phyloP scores from a whole-genome alignment of 1,284 basidiomycete species.

The Retiboletus flavoniger region DNA sequence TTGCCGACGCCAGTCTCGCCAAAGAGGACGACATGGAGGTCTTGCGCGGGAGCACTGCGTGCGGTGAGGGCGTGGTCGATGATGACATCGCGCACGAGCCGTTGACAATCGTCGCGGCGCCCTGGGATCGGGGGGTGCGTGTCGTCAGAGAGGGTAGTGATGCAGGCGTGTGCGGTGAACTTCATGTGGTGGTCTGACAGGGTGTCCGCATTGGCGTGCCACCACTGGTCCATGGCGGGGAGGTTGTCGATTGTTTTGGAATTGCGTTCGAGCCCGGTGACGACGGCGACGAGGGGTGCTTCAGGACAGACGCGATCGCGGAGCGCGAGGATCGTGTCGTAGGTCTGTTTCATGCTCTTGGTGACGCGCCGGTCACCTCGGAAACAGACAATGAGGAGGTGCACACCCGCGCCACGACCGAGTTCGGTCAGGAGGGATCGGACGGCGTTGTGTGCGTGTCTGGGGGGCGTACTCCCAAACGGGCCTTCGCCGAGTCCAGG shows the following conservation, averaged over 20 bases:
- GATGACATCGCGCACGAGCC: constrained; percentile 24
- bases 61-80: constrained; percentile 25
- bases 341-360: constrained; percentile 23
- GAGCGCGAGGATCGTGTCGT: constrained; percentile 18
- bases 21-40: constrained; percentile 30
- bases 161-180: constrained; percentile 22
- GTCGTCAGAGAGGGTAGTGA: constrained; percentile 22
- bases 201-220: constrained; percentile 14
- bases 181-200: constrained; percentile 17
- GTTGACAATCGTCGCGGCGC: constrained; percentile 25
- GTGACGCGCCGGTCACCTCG: constrained; percentile 24
- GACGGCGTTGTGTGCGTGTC: constrained; percentile 18
- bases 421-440: constrained; percentile 30
- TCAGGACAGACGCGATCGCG: constrained; percentile 18
- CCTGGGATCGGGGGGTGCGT: constrained; percentile 16
- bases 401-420: constrained; percentile 17
- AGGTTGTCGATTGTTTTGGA: constrained; percentile 9
- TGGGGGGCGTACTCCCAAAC: constrained; percentile 10
- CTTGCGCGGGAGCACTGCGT: constrained; percentile 17
- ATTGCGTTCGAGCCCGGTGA: constrained; percentile 25
- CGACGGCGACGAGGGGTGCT: constrained; percentile 20
- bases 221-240: constrained; percentile 25
- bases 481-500: constrained; percentile 26
- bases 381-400: constrained; percentile 29
- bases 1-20: constrained; percentile 31